Evolutionary conservation across 2,329 filamentous ascomycete species (phyloP).

Genomic region (Alternaria ventricosa): DNA sequence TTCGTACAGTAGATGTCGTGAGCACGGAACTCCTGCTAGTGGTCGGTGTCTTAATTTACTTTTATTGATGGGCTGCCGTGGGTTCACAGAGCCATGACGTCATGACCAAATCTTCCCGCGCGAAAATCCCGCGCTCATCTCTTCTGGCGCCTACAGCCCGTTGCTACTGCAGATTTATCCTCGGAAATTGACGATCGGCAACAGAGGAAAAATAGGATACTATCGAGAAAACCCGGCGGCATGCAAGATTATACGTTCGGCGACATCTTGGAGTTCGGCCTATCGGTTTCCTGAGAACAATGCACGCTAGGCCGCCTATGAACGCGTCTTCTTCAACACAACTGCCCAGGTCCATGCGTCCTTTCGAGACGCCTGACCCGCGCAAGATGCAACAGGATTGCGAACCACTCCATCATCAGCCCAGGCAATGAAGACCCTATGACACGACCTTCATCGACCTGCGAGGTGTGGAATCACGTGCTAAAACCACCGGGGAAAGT

Average conservation of each 20-base stretch:
- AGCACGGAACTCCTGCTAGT: neutral
- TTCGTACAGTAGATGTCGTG: neutral
- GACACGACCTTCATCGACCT: neutral
- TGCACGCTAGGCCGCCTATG: neutral
- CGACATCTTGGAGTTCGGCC: neutral
- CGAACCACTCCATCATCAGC: neutral
- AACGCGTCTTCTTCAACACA: neutral
- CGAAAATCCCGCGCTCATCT: neutral
- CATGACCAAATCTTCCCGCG: neutral
- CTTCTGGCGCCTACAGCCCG: neutral
- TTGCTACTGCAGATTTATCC: neutral
- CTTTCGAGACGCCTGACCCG: neutral
- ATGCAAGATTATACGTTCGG: neutral
- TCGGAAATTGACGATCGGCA: neutral
- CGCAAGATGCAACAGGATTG: neutral
- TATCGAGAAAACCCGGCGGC: neutral
- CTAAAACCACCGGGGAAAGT: neutral
- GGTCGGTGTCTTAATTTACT: neutral
- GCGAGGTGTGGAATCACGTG: neutral
- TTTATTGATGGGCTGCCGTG: too few species aligned
- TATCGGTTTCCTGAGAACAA: neutral
- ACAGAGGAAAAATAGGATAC: neutral
- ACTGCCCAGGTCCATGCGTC: neutral
- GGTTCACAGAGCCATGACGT: neutral
- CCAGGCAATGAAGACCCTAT: neutral